Conservation (phyloP, 148 eudicot genomes). For the Amaranthus hypochondriacus region DNA sequence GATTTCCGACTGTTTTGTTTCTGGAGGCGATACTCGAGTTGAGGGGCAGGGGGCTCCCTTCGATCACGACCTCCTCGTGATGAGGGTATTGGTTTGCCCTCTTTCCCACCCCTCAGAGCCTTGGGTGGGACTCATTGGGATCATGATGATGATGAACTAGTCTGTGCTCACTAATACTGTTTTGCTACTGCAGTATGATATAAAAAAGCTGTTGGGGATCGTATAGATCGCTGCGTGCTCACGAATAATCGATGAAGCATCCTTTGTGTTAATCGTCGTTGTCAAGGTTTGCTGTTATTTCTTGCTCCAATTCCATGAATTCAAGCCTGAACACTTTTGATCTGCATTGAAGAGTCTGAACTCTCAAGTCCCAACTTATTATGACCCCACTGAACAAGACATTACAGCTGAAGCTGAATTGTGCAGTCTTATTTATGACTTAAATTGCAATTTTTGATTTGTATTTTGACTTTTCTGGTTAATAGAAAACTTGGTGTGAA, state of each 20-base stretch:
- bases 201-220: constrained; percentile 48
- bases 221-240: constrained; percentile 6
- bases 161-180: not conserved
- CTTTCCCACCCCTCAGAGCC: no score
- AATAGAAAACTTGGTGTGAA: not conserved
- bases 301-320: not conserved
- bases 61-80: no score
- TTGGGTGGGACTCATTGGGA: no score
- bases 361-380: not conserved
- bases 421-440: not conserved
- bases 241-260: no score
- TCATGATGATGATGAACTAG: not conserved
- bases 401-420: not conserved
- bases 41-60: no score
- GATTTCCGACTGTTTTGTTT: not conserved
- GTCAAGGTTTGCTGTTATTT: not conserved
- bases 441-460: not conserved
- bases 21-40: no score
- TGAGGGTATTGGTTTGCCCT: no score
- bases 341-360: not conserved
- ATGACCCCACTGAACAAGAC: not conserved
- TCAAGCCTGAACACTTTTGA: not conserved
- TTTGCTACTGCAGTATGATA: constrained; percentile 50
- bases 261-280: not conserved
- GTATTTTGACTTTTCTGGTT: not conserved